Base-by-base conservation (phyloP, 495 filamentous ascomycete genomes). In the Xylaria venustula region DNA sequence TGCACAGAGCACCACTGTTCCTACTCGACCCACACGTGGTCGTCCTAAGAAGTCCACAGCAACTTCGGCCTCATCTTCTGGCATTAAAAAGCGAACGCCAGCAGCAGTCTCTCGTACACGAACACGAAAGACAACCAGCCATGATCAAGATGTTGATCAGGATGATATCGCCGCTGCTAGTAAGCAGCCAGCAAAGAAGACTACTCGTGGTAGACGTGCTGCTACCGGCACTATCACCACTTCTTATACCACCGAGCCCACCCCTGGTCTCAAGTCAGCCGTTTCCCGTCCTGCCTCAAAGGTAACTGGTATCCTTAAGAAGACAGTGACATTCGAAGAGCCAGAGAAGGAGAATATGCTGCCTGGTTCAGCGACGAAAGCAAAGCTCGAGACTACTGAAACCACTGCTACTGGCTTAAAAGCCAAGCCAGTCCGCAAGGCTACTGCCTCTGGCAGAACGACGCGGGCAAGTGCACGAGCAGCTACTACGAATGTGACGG, bases 321-420 rank as follows among this genome's bases (percentile, higher is more conserved):
- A 85, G 70, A 76, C 75, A 1, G 82, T 85, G 61, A 82, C 76
- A 46, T 85, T 85, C 63, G 72, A 83, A 65, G 82, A 83, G 55
- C 80, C 81, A 0, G 81, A 83, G 68, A 83, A 85, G 64, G 82
- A 85, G 65, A 84, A 85, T 50, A 62, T 81, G 9, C 53, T 69
- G 19, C 77, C 77, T 7, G 26, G 66, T n/a, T 55, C 61, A 4
- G 58, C 67, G 14, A 64, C 58, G 17, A 73, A 69, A 53, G 30
- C 66, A 1, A 53, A 66, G 44, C 28, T 30, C 28, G 76, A 75
- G 59, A 54, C 69, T 0, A 46, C 71, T 28, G 71, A 72, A 22
- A 44, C 57, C 14, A 30, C 61, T 46, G 67, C 69, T 23, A 76
- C 72, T 1, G 77, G 77, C 7, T 67, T 80, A 54, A 70, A 71